A percentile compares a stretch with the other conserved stretches of the same genome.
Conservation (phyloP, 2,329 filamentous ascomycete genomes). For the Botrytis tulipae region DNA sequence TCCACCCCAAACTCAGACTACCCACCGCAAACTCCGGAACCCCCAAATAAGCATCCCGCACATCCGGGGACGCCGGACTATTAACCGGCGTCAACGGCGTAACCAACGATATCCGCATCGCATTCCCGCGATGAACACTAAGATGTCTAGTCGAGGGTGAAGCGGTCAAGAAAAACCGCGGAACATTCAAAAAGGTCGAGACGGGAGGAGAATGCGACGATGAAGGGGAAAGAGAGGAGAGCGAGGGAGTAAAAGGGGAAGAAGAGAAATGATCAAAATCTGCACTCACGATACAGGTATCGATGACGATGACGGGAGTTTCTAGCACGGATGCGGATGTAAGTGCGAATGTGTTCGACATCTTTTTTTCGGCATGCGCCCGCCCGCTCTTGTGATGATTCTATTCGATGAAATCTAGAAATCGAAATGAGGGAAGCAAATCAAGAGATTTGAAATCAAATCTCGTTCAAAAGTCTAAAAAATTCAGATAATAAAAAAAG, state of each 20-base stretch:
- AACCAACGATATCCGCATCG: accelerated
- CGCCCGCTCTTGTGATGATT: neutral
- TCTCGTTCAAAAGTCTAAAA: neutral
- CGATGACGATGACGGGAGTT: neutral
- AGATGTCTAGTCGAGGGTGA: neutral
- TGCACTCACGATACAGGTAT: neutral
- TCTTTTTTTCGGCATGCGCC: neutral
- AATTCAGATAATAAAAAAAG: neutral
- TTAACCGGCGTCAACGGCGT: neutral
- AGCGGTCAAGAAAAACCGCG: neutral
- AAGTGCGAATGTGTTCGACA: neutral
- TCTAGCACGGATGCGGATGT: neutral
- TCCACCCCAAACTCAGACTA: neutral
- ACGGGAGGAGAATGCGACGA: neutral
- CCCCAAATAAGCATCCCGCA: neutral
- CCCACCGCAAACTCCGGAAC: neutral
- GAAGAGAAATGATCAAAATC: neutral
- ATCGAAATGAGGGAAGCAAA: neutral
- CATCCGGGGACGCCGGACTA: neutral
- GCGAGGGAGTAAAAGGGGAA: neutral
- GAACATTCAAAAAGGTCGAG: neutral
- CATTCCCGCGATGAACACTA: neutral
- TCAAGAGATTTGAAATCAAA: neutral
- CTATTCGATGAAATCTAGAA: neutral
- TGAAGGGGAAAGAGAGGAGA: neutral